Percentiles rank a stretch among this genome's conserved stretches.
phyloP scores from a whole-genome alignment of 108 stramenopile species.

The Nitzschia sp. region DNA sequence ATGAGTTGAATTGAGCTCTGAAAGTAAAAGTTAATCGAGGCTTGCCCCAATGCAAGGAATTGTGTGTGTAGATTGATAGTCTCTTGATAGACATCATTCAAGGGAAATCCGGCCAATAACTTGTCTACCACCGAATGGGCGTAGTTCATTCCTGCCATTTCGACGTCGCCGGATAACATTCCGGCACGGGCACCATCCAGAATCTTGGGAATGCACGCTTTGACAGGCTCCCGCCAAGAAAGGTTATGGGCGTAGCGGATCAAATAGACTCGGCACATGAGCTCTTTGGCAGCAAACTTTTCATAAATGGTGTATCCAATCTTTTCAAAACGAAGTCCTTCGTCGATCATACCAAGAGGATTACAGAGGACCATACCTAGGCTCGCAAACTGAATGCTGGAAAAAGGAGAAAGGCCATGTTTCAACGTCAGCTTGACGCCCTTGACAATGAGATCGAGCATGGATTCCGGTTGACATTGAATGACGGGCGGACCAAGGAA shows the following conservation, averaged over 20 bases:
- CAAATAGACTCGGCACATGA: not conserved
- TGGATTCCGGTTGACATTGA: not conserved
- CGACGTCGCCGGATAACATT: constrained; percentile 21
- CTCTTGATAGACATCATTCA: not conserved
- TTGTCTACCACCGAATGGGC: not conserved
- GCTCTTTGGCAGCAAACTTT: constrained; percentile 6
- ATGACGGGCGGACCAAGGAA: not conserved
- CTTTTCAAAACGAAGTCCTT: constrained; percentile 9
- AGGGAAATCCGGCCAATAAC: not conserved
- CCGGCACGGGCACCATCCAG: not conserved
- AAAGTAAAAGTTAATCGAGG: not conserved
- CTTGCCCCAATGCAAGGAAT: not conserved
- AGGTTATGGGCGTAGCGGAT: not conserved
- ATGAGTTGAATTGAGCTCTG: not conserved
- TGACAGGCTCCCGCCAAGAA: constrained; percentile 6
- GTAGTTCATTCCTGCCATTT: constrained; percentile 15
- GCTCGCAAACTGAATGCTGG: not conserved
- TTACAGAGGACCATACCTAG: constrained; percentile 11
- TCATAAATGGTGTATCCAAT: constrained; percentile 6
- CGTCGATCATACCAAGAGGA: constrained; percentile 4
- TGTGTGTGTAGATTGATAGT: not conserved
- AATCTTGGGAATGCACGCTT: not conserved
- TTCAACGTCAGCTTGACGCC: constrained; percentile 10
- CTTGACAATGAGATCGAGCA: not conserved
- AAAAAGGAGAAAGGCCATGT: constrained; percentile 12